Evolutionary conservation across 208 protist species (phyloP).

Genomic region (Leishmania martiniquensis): DNA sequence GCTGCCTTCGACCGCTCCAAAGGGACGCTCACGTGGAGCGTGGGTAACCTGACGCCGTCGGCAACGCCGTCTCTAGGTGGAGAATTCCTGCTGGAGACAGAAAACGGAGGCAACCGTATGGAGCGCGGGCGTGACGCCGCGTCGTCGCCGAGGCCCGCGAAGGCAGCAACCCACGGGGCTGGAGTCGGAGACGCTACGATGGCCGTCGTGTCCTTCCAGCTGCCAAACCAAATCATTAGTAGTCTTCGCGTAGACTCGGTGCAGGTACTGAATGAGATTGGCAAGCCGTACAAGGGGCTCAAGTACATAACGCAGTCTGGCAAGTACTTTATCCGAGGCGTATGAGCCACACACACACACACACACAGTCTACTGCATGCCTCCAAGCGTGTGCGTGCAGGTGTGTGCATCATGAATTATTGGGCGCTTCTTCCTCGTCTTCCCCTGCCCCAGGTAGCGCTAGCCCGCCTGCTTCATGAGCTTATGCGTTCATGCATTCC

Average conservation of each 20-base stretch:
- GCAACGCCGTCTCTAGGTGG: conserved; percentile 71
- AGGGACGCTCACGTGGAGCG: conserved; percentile 71
- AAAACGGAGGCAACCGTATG: not conserved
- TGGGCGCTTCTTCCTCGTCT: not conserved
- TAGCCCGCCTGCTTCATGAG: not conserved
- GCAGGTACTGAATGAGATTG: conserved; percentile 78
- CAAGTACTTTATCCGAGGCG: conserved; percentile 77
- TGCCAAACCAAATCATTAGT: conserved; percentile 77
- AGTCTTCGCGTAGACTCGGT: conserved; percentile 81
- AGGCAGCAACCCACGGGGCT: not conserved
- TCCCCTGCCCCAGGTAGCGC: not conserved
- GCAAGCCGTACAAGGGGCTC: conserved; percentile 89
- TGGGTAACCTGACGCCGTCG: conserved; percentile 70
- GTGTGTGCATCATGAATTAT: not conserved
- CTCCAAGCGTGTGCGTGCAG: not conserved
- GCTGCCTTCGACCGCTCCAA: conserved; percentile 72
- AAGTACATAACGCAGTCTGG: conserved; percentile 84
- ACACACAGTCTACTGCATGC: not conserved
- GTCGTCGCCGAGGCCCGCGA: not conserved
- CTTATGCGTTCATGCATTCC: not conserved
- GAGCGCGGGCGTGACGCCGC: not conserved
- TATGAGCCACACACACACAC: conserved; percentile 30
- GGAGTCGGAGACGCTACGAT: conserved; percentile 32
- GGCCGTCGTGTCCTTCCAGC: conserved; percentile 68
- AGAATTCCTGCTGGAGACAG: conserved; percentile 57